Percentiles rank a stretch among this genome's conserved stretches.
Conservation (phyloP, 1,284 basidiomycete genomes). For the Cutaneotrichosporon dermatis region DNA sequence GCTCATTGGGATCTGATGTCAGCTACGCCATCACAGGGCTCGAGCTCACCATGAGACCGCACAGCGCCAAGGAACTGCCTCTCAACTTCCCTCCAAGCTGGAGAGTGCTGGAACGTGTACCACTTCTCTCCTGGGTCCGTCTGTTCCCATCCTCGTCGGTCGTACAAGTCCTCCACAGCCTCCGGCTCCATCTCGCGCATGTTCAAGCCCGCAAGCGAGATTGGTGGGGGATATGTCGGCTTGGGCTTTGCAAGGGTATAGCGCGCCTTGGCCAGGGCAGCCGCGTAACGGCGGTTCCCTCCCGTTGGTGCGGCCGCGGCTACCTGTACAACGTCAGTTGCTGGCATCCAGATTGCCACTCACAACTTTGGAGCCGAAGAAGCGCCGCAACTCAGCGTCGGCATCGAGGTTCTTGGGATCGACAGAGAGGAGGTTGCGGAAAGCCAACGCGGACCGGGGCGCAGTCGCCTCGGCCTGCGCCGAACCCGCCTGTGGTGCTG, state of each 20-base stretch:
- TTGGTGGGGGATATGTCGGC: conserved; percentile 49
- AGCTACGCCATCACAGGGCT: not conserved
- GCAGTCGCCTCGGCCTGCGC: conserved; percentile 10
- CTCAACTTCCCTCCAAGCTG: conserved; percentile 72
- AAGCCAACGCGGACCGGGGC: conserved; percentile 20
- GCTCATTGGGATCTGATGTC: conserved; percentile 50
- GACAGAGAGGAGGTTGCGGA: conserved; percentile 62
- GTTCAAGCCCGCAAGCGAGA: conserved; percentile 57
- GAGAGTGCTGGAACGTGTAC: conserved; percentile 82
- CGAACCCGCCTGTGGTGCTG: not conserved
- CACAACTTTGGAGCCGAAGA: conserved; percentile 86
- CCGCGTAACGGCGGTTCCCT: conserved; percentile 25
- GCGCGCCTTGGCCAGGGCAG: conserved; percentile 28
- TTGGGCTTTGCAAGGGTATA: conserved; percentile 46
- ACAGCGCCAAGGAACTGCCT: conserved; percentile 74
- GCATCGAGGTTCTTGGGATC: conserved; percentile 74
- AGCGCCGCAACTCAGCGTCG: conserved; percentile 80
- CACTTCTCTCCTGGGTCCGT: conserved; percentile 60
- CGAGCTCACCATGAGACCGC: conserved; percentile 64
- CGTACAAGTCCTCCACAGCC: conserved; percentile 55
- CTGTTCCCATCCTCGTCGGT: conserved; percentile 51
- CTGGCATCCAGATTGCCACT: conserved; percentile 26
- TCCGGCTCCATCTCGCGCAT: conserved; percentile 58
- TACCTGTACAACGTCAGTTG: conserved; percentile 21
- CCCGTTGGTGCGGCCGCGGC: conserved; percentile 29